Evolutionary conservation across 495 filamentous ascomycete species (phyloP), one percentile per base, ranked within the genome.

Genomic region (Daldinia bambusicola): DNA sequence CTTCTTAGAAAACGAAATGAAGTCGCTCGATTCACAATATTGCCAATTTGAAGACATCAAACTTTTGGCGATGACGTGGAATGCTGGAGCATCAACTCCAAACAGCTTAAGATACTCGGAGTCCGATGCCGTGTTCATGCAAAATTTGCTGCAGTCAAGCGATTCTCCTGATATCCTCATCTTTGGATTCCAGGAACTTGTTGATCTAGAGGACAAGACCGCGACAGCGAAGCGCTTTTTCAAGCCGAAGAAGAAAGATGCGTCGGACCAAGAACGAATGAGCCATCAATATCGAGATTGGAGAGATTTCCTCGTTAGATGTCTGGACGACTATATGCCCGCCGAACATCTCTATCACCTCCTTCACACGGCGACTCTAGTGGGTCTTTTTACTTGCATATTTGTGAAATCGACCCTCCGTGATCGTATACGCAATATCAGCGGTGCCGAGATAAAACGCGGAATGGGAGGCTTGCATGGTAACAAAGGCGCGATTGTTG

Each of bases 141-240:
- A 88, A 70, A 84, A 92, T 61, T 84, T 95, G 0, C 82, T 97
- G 43, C 83, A 89, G 65, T 85, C 83, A 34, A 89, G 91, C 61
- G 84, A 90, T 56, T 89, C 90, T 8, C 93, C 95, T 0, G 95
- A 98, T 71, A 91, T 99, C 55, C 82, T 99, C 5, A 88, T 99
- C 4, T 99, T 98, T 85, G 95, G 95, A 9, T 99, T 99, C 77
- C 95, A 99, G 77, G 95, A 99, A 78, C 84, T 99, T 8, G 95
- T 99, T 12, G 96, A 99, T 74, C 82, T 99, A 13, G 95, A 99
- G 75, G 93, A 98, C 77, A 99, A 97, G 82, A 96, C 92, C 70
- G 90, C 95, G 66, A 98, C 94, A 61, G 95, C 95, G n/a, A 97
- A 92, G 80, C 89, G 89, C 48, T 86, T 93, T 67, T 83, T 93